Evolutionary conservation across 1,284 basidiomycete genomes (phyloP).

Genomic region (Anthracocystis panici-leucophaei): DNA sequence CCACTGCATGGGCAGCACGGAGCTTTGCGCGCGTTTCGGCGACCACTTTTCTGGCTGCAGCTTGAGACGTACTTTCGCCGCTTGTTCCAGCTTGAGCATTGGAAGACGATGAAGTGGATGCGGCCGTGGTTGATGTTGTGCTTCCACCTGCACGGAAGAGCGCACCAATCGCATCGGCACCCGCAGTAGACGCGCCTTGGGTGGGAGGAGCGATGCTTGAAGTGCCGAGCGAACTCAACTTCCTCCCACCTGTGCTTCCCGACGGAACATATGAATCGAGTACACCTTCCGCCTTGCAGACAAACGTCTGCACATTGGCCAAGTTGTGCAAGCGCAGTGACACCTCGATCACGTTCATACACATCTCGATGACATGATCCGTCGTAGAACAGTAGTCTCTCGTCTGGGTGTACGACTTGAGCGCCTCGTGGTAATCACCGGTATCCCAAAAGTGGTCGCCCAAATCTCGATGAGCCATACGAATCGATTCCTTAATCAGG

Average conservation of each 20-base stretch:
- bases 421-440: conserved; percentile 78
- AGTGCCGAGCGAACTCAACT: conserved; percentile 37
- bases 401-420: conserved; percentile 84
- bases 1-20: conserved; percentile 80
- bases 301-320: conserved; percentile 83
- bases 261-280: conserved; percentile 75
- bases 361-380: conserved; percentile 84
- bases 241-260: conserved; percentile 71
- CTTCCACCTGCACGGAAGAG: conserved; percentile 66
- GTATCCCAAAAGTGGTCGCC: conserved; percentile 79
- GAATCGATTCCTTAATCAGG: conserved; percentile 92
- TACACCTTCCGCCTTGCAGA: conserved; percentile 89
- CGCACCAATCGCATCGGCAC: conserved; percentile 64
- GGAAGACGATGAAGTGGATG: conserved; percentile 1
- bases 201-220: conserved; percentile 36
- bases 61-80: conserved; percentile 28
- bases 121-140: conserved; percentile 19
- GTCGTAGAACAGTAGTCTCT: conserved; percentile 87
- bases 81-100: conserved; percentile 20
- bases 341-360: conserved; percentile 72
- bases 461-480: conserved; percentile 87
- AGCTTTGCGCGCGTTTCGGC: conserved; percentile 77
- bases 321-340: conserved; percentile 85
- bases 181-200: conserved; percentile 52
- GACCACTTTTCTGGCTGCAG: conserved; percentile 37